These are phyloP conservation scores for Dipodascopsis uninucleata DNA, from an alignment of 805 yeast genomes.

Conservation along the genomic window DNA sequence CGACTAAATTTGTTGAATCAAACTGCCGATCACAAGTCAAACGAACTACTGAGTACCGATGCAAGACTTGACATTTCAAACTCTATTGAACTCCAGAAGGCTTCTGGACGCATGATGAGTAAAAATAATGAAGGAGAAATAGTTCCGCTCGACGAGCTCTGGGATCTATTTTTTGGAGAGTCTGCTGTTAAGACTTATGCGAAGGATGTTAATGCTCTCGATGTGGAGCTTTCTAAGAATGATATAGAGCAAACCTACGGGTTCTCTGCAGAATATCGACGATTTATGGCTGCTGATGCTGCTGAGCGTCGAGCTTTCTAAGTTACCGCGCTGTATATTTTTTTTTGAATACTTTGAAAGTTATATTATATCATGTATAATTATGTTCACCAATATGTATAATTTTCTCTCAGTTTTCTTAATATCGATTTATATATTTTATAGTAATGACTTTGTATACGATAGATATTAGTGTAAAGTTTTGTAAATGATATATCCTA, in stretches of 20 bases:
- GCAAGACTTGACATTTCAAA: conserved; percentile 44
- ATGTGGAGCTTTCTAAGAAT: conserved; percentile 4
- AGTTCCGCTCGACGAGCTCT: conserved; percentile 55
- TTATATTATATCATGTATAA: no score
- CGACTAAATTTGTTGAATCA: conserved; percentile 42
- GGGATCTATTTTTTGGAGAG: conserved; percentile 55
- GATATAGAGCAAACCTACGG: conserved; percentile 1
- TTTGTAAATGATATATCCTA: no score
- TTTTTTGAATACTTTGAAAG: no score
- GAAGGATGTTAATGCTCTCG: conserved; percentile 6
- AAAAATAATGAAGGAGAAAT: conserved; percentile 54
- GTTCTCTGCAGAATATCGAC: conserved; percentile 9
- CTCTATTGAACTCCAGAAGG: conserved; percentile 53
- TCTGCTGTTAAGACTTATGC: conserved; percentile 8
- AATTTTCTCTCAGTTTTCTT: no score
- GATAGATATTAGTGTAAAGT: no score
- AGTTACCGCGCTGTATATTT: no score
- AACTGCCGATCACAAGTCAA: conserved; percentile 3
- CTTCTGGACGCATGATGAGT: conserved; percentile 48
- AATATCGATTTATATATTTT: no score
- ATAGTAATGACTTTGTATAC: no score
- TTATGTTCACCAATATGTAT: no score
- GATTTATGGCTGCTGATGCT: conserved; percentile 14
- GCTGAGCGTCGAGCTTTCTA: conserved; percentile 17
- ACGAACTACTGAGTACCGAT: conserved; percentile 36